Evolutionary conservation across 495 filamentous ascomycete genomes (phyloP), one percentile per base, ranked within the genome.

Genomic region (Stereocaulon alpinum): DNA sequence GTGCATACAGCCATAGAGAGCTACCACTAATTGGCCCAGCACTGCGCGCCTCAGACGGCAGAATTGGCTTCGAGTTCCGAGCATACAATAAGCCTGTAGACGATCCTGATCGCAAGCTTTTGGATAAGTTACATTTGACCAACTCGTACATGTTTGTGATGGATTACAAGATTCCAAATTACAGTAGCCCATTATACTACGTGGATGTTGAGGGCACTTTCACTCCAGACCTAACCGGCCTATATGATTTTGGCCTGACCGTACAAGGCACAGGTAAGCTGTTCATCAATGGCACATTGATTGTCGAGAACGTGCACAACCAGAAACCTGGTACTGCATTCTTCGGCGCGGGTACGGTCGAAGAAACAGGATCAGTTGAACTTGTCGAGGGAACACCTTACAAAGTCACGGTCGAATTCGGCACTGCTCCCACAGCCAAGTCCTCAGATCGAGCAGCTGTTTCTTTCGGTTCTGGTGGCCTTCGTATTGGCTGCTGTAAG

Each of bases 181-280:
- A 86, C 52, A 77, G 76, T 12, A 68, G 70, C 5, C 69, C 72
- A 4, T 69, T 80, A 6, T 88, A 77, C 74, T 88, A 82, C 56
- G 79, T 80, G 12, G 78, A 80, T 53, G 76, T 86, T 52, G 83
- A 86, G 61, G 83, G 82, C 11, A 71, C 66, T 24, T 78, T 82
- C 49, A 74, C 74, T 1, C 80, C 85, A 3, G 79, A 83, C 42
- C 77, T 82, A 61, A 74, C 76, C 15, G 87, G 87, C 1, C 74
- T 80, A 30, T 87, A 92, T 64, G 84, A 86, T 29, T 83, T 93
- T 58, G 86, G 87, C 15, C 82, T 89, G 58, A 87, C 85, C 59
- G 86, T 85, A 27, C 82, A 87, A 30, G 89, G 89, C 0, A 86
- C 86, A 0, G 87, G 86, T 3, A 81, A 75, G 58, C 73, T 92